These are phyloP conservation scores for Sporisorium exsertum DNA, from an alignment of 1,284 basidiomycete species.

Conservation along the genomic window DNA sequence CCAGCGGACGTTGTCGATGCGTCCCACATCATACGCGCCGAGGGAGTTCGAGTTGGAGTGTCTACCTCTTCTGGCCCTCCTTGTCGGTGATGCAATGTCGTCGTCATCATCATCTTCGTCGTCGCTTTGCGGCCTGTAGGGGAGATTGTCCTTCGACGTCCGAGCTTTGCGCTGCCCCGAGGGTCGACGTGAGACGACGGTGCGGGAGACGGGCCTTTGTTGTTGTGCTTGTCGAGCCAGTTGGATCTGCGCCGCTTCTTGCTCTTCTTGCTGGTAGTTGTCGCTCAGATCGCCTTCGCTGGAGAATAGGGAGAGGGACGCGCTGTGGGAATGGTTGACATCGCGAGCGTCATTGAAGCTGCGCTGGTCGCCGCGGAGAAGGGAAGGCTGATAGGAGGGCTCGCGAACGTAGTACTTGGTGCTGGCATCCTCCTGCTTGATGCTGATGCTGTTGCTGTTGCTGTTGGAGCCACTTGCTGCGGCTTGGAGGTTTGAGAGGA, in stretches of 20 bases:
- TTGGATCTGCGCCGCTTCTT: constrained; percentile 28
- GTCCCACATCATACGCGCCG: constrained; percentile 9
- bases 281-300: constrained; percentile 32
- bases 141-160: constrained; percentile 25
- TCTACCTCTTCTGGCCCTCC: constrained; percentile 22
- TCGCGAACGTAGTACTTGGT: constrained; percentile 41
- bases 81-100: constrained; percentile 15
- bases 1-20: constrained; percentile 30
- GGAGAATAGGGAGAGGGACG: constrained; percentile 47
- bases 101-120: constrained; percentile 39
- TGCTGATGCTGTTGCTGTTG: constrained; percentile 18
- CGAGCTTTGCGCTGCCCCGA: constrained; percentile 38
- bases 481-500: not conserved
- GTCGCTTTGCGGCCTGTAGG: constrained; percentile 35
- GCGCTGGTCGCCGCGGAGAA: constrained; percentile 44
- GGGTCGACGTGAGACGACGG: constrained; percentile 10
- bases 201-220: constrained; percentile 1
- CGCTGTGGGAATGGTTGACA: constrained; percentile 27
- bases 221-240: constrained; percentile 8
- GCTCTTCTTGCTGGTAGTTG: constrained; percentile 40
- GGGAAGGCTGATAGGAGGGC: constrained; percentile 22
- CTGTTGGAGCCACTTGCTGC: constrained; percentile 15
- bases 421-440: constrained; percentile 45
- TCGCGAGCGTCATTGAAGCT: constrained; percentile 33
- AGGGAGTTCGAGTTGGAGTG: constrained; percentile 24